Percentiles rank a stretch among this genome's conserved stretches.
Conservation (phyloP, 441 rosid genomes). For the Euphorbia celastroides region DNA sequence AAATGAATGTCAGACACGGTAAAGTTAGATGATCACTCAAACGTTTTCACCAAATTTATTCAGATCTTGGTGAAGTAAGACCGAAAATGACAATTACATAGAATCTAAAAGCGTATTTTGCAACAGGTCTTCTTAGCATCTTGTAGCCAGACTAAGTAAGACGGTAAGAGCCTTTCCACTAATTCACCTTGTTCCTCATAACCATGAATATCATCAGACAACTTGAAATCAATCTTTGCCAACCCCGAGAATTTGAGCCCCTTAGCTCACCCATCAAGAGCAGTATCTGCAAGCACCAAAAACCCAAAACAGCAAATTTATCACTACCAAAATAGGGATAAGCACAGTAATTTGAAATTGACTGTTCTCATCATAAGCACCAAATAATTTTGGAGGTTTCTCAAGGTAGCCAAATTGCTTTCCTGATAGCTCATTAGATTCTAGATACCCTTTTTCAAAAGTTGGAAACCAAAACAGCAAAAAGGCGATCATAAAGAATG, state of each 20-base stretch:
- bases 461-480: no score
- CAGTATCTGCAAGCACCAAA: background rate
- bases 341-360: no score
- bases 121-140: no score
- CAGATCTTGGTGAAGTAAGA: background rate
- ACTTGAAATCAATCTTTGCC: background rate
- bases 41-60: background rate
- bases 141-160: no score
- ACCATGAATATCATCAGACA: background rate
- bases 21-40: background rate
- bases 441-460: no score
- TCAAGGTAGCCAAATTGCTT: background rate
- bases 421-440: background rate
- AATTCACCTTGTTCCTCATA: background rate
- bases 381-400: background rate
- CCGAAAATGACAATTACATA: background rate
- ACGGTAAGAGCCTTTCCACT: background rate
- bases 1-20: no score
- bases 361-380: background rate
- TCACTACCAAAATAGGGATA: no score
- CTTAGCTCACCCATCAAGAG: background rate
- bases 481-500: no score
- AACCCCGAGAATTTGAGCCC: background rate
- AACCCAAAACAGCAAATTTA: no score
- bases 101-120: no score